Percentiles rank a stretch among this genome's conserved stretches.
Conservation (phyloP, 208 protist genomes). For the Crithidia mellificae region DNA sequence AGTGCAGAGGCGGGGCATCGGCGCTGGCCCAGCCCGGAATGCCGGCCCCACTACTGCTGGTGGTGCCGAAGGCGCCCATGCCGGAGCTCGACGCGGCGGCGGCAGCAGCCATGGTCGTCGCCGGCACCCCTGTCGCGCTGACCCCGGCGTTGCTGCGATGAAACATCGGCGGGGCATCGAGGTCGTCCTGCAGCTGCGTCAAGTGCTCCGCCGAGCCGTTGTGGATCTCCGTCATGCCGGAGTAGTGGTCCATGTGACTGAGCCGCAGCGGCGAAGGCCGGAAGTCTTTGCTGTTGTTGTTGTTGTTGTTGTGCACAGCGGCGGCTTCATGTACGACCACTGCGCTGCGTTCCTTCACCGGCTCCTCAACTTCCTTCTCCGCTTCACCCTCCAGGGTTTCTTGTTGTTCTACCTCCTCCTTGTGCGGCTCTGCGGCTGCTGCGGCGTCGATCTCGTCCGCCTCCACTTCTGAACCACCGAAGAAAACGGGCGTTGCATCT, state of each 20-base stretch:
- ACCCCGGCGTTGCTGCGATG: constrained; percentile 10
- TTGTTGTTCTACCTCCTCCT: too few relatives aligned
- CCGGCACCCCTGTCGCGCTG: too few relatives aligned
- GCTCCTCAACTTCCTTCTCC: too few relatives aligned
- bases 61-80: background rate
- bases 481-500: too few relatives aligned
- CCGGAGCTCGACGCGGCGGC: constrained; percentile 2
- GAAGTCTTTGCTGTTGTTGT: background rate
- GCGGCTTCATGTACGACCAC: too few relatives aligned
- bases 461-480: too few relatives aligned
- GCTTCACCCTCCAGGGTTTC: too few relatives aligned
- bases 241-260: constrained; percentile 10
- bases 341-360: too few relatives aligned
- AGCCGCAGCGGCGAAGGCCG: background rate
- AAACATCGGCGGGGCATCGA: constrained; percentile 22
- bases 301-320: too few relatives aligned
- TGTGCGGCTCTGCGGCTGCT: too few relatives aligned
- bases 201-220: background rate
- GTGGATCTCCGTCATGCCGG: constrained; percentile 2
- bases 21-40: background rate
- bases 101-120: background rate
- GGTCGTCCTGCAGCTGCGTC: constrained; percentile 18
- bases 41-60: background rate
- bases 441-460: too few relatives aligned
- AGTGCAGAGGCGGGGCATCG: background rate